Percentiles rank a stretch among this genome's conserved stretches.
These are phyloP conservation scores for Leccinum variicolor DNA, from an alignment of 768 basidiomycete species.

Conservation along the genomic window DNA sequence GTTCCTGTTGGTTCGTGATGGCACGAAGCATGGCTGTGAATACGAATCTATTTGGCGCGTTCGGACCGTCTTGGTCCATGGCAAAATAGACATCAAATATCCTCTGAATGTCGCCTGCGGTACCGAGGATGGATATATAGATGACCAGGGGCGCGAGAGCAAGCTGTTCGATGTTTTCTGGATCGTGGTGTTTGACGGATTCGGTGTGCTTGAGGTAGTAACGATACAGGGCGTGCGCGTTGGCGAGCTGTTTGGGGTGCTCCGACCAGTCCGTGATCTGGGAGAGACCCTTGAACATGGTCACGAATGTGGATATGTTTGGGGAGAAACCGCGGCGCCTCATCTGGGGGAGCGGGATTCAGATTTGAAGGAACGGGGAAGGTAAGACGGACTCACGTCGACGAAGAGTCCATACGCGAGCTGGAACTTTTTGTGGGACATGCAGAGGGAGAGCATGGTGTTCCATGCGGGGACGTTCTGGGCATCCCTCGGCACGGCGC, in stretches of 20 bases:
- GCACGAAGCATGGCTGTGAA: constrained; percentile 67
- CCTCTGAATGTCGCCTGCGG: constrained; percentile 55
- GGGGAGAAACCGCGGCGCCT: constrained; percentile 79
- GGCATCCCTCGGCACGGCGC: constrained; percentile 65
- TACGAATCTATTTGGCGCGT: constrained; percentile 57
- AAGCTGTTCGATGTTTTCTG: constrained; percentile 45
- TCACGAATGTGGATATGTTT: constrained; percentile 61
- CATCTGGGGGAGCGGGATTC: constrained; percentile 51
- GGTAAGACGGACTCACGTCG: constrained; percentile 47
- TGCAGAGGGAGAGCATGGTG: constrained; percentile 63
- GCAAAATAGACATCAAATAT: constrained; percentile 75
- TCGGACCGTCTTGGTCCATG: constrained; percentile 58
- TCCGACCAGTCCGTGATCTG: constrained; percentile 58
- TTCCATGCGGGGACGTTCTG: constrained; percentile 81
- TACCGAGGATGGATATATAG: constrained; percentile 68
- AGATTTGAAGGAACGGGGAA: constrained; percentile 15
- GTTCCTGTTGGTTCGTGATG: constrained; percentile 26
- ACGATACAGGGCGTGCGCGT: constrained; percentile 59
- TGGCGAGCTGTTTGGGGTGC: constrained; percentile 57
- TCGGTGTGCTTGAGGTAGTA: constrained; percentile 50
- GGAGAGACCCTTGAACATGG: constrained; percentile 63
- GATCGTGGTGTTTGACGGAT: constrained; percentile 47
- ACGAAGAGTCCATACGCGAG: constrained; percentile 62
- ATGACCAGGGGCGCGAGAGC: constrained; percentile 44
- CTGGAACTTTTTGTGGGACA: constrained; percentile 54